Conservation (phyloP, 805 yeast species). For the Ogataea siamensis region DNA sequence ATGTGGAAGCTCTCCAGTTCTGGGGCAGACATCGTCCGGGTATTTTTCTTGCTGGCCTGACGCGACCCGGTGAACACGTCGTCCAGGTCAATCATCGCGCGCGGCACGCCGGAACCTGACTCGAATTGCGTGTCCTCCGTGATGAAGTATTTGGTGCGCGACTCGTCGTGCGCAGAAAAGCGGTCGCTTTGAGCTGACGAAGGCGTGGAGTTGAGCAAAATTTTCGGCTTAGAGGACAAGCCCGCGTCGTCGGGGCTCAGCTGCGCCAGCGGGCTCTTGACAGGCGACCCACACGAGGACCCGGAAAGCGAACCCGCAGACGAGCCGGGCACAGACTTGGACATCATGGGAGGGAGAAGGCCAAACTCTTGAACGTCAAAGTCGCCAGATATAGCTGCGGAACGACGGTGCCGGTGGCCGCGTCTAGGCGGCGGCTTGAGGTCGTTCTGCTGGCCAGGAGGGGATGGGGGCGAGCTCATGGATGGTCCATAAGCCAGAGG, state of each 20-base stretch:
- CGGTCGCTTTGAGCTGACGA: constrained; percentile 10
- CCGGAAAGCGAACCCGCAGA: constrained; percentile 26
- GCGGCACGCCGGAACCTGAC: constrained; percentile 29
- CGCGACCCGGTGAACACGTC: constrained; percentile 24
- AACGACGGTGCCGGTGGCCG: constrained; percentile 78
- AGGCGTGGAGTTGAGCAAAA: constrained; percentile 12
- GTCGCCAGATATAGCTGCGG: constrained; percentile 88
- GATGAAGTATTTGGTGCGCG: constrained; percentile 28
- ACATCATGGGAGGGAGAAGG: constrained; percentile 15
- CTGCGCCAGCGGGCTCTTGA: constrained; percentile 12
- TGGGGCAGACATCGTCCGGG: constrained; percentile 22
- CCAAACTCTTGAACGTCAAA: constrained; percentile 47
- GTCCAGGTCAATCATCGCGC: constrained; percentile 36
- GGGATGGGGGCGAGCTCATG: constrained; percentile 13
- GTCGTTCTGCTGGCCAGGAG: constrained; percentile 14
- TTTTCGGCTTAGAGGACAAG: not conserved
- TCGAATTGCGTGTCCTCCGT: constrained; percentile 34
- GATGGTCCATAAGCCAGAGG: constrained; percentile 9
- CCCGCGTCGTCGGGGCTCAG: constrained; percentile 3
- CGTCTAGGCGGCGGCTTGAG: constrained; percentile 37
- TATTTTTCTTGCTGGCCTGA: constrained; percentile 14
- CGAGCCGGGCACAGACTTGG: constrained; percentile 25
- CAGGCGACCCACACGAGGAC: constrained; percentile 26
- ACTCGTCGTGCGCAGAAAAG: constrained; percentile 8
- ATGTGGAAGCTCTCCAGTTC: constrained; percentile 21